Percentiles rank a stretch among this genome's conserved stretches.
Conservation (phyloP, 2,329 filamentous ascomycete species). For the Fusarium algeriense region DNA sequence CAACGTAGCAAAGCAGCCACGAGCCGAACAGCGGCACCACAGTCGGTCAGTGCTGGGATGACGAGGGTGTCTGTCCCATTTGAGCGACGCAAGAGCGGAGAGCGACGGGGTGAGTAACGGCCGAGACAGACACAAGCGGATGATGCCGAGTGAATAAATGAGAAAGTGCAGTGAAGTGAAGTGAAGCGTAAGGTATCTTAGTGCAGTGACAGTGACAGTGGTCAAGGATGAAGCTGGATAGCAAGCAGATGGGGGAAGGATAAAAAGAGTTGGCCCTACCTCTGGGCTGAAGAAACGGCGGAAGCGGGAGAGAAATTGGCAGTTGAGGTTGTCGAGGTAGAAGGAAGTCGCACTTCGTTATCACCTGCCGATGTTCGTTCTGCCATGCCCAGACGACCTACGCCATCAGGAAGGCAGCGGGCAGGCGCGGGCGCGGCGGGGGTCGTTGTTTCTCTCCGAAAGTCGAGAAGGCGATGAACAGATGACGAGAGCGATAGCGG, state of each 20-base stretch:
- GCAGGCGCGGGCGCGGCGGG: conserved; percentile 51
- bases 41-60: conserved; percentile 35
- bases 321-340: conserved; percentile 53
- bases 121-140: conserved; percentile 10
- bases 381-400: conserved; percentile 74
- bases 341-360: conserved; percentile 67
- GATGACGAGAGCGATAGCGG: conserved; percentile 31
- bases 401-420: conserved; percentile 68
- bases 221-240: conserved; percentile 32
- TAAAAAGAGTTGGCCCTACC: conserved; percentile 46
- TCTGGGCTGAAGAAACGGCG: conserved; percentile 42
- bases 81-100: conserved; percentile 21
- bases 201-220: background rate
- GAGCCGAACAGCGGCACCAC: conserved; percentile 34
- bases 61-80: conserved; percentile 26
- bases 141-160: conserved; percentile 15
- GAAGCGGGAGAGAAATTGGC: conserved; percentile 42
- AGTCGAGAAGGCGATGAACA: conserved; percentile 34
- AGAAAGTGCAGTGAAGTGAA: conserved; percentile 16
- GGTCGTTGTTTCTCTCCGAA: conserved; percentile 40
- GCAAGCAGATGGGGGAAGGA: conserved; percentile 21
- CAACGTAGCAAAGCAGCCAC: conserved; percentile 28
- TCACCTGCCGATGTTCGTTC: conserved; percentile 70
- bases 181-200: background rate
- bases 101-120: conserved; percentile 15